These are phyloP conservation scores for Candida argentea DNA, from an alignment of 805 yeast genomes.

Conservation along the genomic window DNA sequence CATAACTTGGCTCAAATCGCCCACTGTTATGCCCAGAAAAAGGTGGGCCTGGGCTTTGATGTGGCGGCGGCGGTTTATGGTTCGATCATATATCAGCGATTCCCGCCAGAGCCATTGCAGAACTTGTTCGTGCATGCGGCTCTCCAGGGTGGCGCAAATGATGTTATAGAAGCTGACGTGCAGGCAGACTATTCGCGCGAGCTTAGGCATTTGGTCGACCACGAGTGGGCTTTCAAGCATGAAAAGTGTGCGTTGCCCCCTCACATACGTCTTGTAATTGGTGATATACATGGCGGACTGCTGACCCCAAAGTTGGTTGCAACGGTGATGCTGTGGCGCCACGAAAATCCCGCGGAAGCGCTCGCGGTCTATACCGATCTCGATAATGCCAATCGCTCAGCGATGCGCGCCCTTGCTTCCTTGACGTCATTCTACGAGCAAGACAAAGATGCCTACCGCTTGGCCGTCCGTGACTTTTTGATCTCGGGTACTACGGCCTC, in stretches of 20 bases:
- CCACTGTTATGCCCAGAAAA: constrained; percentile 90
- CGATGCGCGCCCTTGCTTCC: constrained; percentile 39
- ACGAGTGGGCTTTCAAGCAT: constrained; percentile 54
- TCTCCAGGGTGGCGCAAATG: constrained; percentile 11
- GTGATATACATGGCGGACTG: constrained; percentile 87
- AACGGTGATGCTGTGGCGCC: constrained; percentile 64
- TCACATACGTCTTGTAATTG: constrained; percentile 69
- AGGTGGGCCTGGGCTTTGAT: constrained; percentile 95
- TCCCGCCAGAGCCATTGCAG: constrained; percentile 45
- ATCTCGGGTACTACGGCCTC: background rate
- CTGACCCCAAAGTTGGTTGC: constrained; percentile 88
- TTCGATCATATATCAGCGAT: constrained; percentile 72
- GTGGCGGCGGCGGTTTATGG: constrained; percentile 95
- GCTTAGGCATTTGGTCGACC: constrained; percentile 28
- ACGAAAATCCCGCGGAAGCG: constrained; percentile 40
- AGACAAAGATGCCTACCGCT: constrained; percentile 26
- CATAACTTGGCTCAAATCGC: constrained; percentile 85
- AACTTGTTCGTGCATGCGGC: constrained; percentile 21
- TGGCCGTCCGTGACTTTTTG: background rate
- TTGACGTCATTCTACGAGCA: constrained; percentile 23
- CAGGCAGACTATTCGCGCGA: constrained; percentile 5
- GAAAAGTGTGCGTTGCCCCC: constrained; percentile 55
- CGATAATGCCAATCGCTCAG: constrained; percentile 45
- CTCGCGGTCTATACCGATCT: constrained; percentile 42
- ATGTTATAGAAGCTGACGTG: constrained; percentile 1